Evolutionary conservation across 73 alveolate genomes (phyloP), one percentile per base, ranked within the genome.

Genomic region (Stentor roeselii): DNA sequence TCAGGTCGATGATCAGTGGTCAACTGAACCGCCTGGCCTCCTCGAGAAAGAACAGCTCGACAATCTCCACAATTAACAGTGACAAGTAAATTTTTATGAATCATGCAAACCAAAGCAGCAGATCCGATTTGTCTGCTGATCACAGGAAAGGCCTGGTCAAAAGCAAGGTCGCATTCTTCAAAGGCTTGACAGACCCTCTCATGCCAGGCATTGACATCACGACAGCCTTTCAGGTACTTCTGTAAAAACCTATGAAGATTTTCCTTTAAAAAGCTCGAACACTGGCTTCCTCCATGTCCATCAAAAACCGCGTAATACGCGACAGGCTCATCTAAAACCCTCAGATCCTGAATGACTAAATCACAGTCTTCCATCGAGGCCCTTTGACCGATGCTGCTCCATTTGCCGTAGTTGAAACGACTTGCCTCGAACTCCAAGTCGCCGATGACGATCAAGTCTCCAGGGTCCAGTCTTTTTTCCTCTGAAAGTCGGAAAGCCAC

Each of bases 31-130:
- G 98, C 98, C 59, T 90, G 90, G 59, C 96, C 96, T 40, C 86
- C 88, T 86, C 93, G 82, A 40, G 93, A 88, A 58, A 94, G 89
- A 31, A 94, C 88, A 3, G 91, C 95, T 41, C 98, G 75, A 14
- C 97, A 93, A 83, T 94, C 98, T 3, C 98, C 98, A 39, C 91
- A 91, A 75, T 92, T 92, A 40, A 96, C 97, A 41, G 92, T 90
- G 78, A 86, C 91, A 27, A 94, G 75, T 82, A 91, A 87, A 82
- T 92, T 87, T 36, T 90, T 92, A 3, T 80, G 39, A 1, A 90
- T 86, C 11, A 90, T 41, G 6, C 85, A 59, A 15, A 86, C 87
- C 3, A 86, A 90, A 38, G 95, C 95, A 34, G 95, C 88, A 35
- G 95, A 90, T 39, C 95, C 95, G 42, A 92, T 86, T 15, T 42